A percentile compares a stretch with the other conserved stretches of the same genome.
These are phyloP conservation scores for Neodidymelliopsis sp. DNA, from an alignment of 2,329 filamentous ascomycete species.

Conservation along the genomic window DNA sequence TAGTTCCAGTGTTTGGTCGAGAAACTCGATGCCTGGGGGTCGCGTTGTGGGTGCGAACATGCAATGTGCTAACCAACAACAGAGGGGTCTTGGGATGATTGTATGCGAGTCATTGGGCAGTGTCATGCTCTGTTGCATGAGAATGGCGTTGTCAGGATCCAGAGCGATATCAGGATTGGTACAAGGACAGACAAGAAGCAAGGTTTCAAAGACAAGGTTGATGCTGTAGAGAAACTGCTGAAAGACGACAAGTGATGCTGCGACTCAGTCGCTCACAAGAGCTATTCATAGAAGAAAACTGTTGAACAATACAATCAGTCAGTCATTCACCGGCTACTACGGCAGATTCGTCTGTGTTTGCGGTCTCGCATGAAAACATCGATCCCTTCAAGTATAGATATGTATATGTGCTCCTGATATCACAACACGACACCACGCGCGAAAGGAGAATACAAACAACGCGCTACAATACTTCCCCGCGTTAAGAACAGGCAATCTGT, in stretches of 20 bases:
- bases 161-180: constrained; percentile 87
- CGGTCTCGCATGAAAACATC: no score
- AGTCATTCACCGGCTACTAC: no score
- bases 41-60: no score
- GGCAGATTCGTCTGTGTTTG: no score
- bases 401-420: constrained; percentile 16
- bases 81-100: constrained; percentile 93
- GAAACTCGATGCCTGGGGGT: no score
- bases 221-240: constrained; percentile 63
- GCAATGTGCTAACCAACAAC: constrained; percentile 19
- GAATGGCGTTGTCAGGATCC: constrained; percentile 67
- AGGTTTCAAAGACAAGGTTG: constrained; percentile 80
- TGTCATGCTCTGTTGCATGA: constrained; percentile 50
- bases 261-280: no score
- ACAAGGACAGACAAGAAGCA: constrained; percentile 88
- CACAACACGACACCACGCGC: constrained; percentile 16
- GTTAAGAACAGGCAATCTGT: constrained; percentile 22
- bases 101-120: constrained; percentile 66
- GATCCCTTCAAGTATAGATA: no score
- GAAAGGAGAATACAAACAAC: constrained; percentile 18
- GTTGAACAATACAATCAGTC: no score
- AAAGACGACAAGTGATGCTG: constrained; percentile 28
- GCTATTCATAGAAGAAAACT: no score
- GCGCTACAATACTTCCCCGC: constrained; percentile 21
- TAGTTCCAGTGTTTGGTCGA: no score